These are phyloP conservation scores for Bonnemaisonia californica DNA, from an alignment of 31 red algal species.

Conservation along the genomic window DNA sequence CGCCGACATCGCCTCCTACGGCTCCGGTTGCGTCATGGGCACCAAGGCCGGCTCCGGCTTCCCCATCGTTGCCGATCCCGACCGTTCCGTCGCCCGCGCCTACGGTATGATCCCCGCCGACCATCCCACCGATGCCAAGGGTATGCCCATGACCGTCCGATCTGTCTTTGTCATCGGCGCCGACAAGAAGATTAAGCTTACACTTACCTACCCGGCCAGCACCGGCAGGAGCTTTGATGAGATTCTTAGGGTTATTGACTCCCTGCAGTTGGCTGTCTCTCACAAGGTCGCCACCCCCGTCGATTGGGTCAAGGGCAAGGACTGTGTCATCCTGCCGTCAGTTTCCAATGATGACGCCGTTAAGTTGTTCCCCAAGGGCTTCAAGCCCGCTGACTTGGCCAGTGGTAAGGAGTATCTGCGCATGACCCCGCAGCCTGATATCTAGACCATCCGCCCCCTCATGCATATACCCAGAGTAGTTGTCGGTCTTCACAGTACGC, in stretches of 20 bases:
- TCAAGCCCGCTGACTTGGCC: constrained; percentile 52
- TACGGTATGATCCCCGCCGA: constrained; percentile 79
- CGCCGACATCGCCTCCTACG: constrained; percentile 60
- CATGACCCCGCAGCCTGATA: constrained; percentile 67
- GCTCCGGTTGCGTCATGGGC: constrained; percentile 15
- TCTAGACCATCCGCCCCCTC: too few relatives aligned
- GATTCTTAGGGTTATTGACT: constrained; percentile 80
- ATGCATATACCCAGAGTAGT: too few relatives aligned
- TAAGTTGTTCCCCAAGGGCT: constrained; percentile 72
- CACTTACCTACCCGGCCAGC: constrained; percentile 71
- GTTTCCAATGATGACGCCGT: constrained; percentile 58
- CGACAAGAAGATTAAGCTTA: constrained; percentile 79
- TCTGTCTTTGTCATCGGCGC: constrained; percentile 79
- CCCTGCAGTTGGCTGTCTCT: constrained; percentile 65
- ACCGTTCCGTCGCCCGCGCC: constrained; percentile 48
- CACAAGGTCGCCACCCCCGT: constrained; percentile 80
- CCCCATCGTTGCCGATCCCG: constrained; percentile 74
- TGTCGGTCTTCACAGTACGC: background rate
- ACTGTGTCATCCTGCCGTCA: constrained; percentile 57
- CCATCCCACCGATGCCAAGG: constrained; percentile 23
- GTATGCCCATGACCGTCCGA: constrained; percentile 75
- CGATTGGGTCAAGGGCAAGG: constrained; percentile 59
- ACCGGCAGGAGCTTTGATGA: constrained; percentile 85
- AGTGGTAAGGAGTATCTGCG: constrained; percentile 77
- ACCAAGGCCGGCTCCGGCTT: constrained; percentile 30